Evolutionary conservation across 768 basidiomycete species (phyloP).

Genomic region (Gelatoporia subvermispora): DNA sequence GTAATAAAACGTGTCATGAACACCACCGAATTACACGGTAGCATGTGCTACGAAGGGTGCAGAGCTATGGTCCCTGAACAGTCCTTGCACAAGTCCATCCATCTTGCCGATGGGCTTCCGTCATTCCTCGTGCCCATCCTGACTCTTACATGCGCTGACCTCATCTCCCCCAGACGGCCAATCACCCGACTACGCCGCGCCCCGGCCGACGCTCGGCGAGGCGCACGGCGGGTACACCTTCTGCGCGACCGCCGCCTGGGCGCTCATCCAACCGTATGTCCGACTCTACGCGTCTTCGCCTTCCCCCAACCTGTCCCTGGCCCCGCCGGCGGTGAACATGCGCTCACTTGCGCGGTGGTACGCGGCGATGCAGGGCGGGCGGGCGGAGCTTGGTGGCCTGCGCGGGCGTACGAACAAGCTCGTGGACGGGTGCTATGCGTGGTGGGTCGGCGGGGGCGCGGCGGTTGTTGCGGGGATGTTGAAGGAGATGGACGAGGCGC

Average conservation of each 20-base stretch:
- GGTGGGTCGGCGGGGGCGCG: constrained; percentile 96
- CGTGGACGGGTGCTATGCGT: constrained; percentile 99
- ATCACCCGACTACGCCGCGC: constrained; percentile 26
- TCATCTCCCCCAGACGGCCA: too few relatives aligned
- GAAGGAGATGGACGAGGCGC: not conserved
- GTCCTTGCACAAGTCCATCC: too few relatives aligned
- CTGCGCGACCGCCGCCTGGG: constrained; percentile 84
- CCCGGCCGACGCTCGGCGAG: constrained; percentile 83
- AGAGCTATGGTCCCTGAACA: too few relatives aligned
- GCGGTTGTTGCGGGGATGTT: constrained; percentile 60
- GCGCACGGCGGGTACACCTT: constrained; percentile 98
- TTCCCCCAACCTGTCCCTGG: constrained; percentile 1
- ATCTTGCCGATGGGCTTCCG: too few relatives aligned
- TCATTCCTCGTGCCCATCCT: too few relatives aligned
- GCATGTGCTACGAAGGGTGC: too few relatives aligned
- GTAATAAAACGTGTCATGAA: too few relatives aligned
- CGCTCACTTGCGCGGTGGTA: constrained; percentile 72
- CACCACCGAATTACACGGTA: too few relatives aligned
- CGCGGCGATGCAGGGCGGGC: constrained; percentile 77
- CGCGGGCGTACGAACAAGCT: constrained; percentile 92
- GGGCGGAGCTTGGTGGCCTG: constrained; percentile 88
- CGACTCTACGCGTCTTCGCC: constrained; percentile 10
- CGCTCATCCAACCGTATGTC: constrained; percentile 63
- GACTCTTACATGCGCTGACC: too few relatives aligned
- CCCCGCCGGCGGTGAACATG: constrained; percentile 48